Conservation (phyloP, 192 early-diverging fungal species). For the Dissophora ornata region DNA sequence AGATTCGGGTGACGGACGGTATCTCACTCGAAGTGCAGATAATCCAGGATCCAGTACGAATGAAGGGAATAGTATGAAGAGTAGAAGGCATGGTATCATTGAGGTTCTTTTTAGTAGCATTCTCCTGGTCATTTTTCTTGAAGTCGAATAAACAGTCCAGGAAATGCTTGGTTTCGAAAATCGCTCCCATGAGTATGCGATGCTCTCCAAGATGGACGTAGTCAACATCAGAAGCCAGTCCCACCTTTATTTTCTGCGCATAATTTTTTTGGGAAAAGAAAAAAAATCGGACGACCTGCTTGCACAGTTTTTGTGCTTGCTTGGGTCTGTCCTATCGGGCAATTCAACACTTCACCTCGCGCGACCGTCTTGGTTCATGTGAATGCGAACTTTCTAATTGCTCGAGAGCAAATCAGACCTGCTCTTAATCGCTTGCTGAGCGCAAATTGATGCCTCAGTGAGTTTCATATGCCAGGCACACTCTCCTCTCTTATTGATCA, state of each 20-base stretch:
- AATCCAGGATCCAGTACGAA: not conserved
- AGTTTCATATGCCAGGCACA: constrained; percentile 56
- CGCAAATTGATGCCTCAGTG: constrained; percentile 52
- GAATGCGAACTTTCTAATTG: constrained; percentile 54
- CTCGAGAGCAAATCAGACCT: constrained; percentile 37
- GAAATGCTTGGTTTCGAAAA: no score
- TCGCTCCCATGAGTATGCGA: no score
- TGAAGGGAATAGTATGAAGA: no score
- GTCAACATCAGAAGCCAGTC: not conserved
- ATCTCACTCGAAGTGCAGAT: not conserved
- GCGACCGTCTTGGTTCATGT: constrained; percentile 48
- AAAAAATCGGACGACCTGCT: constrained; percentile 30
- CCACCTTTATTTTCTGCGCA: constrained; percentile 6
- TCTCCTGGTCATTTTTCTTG: no score
- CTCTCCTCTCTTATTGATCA: not conserved
- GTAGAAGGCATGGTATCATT: no score
- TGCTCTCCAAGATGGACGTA: no score
- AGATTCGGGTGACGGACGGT: constrained; percentile 4
- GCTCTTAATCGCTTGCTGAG: constrained; percentile 56
- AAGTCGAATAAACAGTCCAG: no score
- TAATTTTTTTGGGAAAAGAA: constrained; percentile 47
- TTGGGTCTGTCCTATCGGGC: constrained; percentile 35
- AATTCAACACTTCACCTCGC: constrained; percentile 52
- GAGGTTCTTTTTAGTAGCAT: no score
- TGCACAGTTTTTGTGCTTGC: constrained; percentile 57